Evolutionary conservation across 768 basidiomycete species (phyloP).

Genomic region (Suillus brevipes): DNA sequence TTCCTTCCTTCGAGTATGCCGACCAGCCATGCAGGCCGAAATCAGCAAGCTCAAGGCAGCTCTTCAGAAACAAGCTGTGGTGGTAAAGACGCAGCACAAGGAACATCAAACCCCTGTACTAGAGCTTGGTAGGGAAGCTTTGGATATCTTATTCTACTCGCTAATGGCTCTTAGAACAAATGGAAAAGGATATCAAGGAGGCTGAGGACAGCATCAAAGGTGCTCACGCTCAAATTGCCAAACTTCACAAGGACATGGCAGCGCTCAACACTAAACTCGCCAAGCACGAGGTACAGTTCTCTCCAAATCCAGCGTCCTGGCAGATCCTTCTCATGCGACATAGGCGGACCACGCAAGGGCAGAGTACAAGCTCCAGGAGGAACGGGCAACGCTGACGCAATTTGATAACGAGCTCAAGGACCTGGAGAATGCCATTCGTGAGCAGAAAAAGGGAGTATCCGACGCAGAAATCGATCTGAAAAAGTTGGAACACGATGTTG

Average conservation of each 20-base stretch:
- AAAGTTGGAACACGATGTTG: constrained; percentile 70
- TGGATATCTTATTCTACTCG: not conserved
- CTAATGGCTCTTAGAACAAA: constrained; percentile 24
- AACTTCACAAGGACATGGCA: constrained; percentile 62
- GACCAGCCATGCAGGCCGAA: constrained; percentile 48
- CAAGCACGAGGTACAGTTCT: constrained; percentile 23
- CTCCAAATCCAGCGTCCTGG: not conserved
- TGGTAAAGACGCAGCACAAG: constrained; percentile 85
- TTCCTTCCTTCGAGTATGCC: not conserved
- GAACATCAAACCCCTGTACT: constrained; percentile 85
- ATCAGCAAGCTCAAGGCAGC: constrained; percentile 81
- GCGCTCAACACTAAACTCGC: constrained; percentile 52
- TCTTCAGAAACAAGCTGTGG: constrained; percentile 76
- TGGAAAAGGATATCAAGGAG: constrained; percentile 31
- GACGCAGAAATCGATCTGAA: constrained; percentile 67
- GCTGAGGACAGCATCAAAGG: constrained; percentile 21
- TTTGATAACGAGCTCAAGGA: constrained; percentile 89
- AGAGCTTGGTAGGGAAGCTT: constrained; percentile 69
- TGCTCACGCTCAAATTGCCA: constrained; percentile 48
- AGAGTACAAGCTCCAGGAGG: constrained; percentile 73
- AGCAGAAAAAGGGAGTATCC: constrained; percentile 68
- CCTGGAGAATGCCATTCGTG: constrained; percentile 79
- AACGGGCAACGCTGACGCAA: constrained; percentile 81
- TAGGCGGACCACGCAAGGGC: constrained; percentile 64
- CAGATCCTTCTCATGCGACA: not conserved